These are phyloP conservation scores for Colletotrichum liriopes DNA, from an alignment of 2,329 filamentous ascomycete genomes.

Conservation along the genomic window DNA sequence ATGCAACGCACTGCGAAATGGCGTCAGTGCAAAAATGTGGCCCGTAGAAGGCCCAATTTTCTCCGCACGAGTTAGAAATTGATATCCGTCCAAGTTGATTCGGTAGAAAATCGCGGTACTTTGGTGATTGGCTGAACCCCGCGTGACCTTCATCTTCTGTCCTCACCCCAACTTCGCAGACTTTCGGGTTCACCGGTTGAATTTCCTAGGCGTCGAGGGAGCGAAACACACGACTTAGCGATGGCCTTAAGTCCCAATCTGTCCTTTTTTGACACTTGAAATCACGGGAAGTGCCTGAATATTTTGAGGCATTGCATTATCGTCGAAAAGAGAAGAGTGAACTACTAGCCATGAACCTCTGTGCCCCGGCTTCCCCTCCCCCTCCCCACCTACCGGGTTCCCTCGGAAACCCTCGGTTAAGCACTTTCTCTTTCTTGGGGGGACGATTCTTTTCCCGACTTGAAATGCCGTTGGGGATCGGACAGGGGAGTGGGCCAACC, in stretches of 20 bases:
- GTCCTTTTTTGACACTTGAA: no score
- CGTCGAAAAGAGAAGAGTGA: background rate
- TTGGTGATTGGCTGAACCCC: background rate
- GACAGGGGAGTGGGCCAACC: background rate
- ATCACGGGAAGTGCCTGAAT: no score
- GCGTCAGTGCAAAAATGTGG: slow-evolving; percentile 12
- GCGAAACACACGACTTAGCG: background rate
- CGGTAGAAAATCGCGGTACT: slow-evolving; percentile 3
- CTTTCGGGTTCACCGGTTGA: background rate
- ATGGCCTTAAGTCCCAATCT: background rate
- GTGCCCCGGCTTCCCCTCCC: background rate
- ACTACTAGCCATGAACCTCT: background rate
- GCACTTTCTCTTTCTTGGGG: background rate
- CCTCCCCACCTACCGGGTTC: slow-evolving; percentile 4
- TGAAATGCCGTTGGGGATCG: slow-evolving; percentile 7
- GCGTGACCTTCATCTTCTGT: background rate
- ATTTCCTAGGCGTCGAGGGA: background rate
- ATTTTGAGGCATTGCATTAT: no score
- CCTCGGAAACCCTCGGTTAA: slow-evolving; percentile 12
- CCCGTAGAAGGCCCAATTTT: slow-evolving; percentile 15
- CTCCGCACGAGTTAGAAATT: slow-evolving; percentile 28
- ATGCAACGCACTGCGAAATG: background rate
- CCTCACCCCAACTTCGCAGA: background rate
- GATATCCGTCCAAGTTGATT: slow-evolving; percentile 22
- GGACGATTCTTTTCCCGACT: slow-evolving; percentile 26